These are phyloP conservation scores for Groenewaldozyma sp. DNA, from an alignment of 1,139 yeast genomes.

Conservation along the genomic window DNA sequence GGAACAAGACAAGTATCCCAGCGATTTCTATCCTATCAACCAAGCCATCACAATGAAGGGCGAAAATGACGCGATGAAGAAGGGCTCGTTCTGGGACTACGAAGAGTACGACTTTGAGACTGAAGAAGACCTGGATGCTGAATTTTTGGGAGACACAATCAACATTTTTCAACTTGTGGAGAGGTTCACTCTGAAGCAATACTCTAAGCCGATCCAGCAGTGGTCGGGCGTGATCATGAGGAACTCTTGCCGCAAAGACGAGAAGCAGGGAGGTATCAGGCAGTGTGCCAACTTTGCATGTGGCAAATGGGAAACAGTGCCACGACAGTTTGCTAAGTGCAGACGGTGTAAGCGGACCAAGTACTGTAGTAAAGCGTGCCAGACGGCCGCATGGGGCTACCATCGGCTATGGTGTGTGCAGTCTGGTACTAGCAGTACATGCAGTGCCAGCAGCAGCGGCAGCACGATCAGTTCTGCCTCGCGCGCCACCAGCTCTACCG, in stretches of 20 bases:
- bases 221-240: constrained; percentile 98
- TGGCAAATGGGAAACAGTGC: constrained; percentile 91
- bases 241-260: constrained; percentile 88
- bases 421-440: constrained; percentile 19
- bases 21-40: not conserved
- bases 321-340: constrained; percentile 91
- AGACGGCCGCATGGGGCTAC: constrained; percentile 81
- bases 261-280: constrained; percentile 75
- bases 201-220: constrained; percentile 70
- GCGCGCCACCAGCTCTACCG: constrained; percentile 4
- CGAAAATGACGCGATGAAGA: not conserved
- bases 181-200: constrained; percentile 67
- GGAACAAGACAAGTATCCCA: constrained; percentile 26
- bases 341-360: constrained; percentile 90
- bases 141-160: constrained; percentile 39
- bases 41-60: not conserved
- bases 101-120: constrained; percentile 43
- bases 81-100: constrained; percentile 38
- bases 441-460: constrained; percentile 8
- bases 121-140: constrained; percentile 38
- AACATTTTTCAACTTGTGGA: constrained; percentile 89
- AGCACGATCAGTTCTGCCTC: not conserved
- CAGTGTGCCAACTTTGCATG: constrained; percentile 93
- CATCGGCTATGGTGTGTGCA: constrained; percentile 92
- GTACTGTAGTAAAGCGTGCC: constrained; percentile 90